Evolutionary conservation across 2,329 filamentous ascomycete genomes (phyloP).

Genomic region (Acarospora socialis): DNA sequence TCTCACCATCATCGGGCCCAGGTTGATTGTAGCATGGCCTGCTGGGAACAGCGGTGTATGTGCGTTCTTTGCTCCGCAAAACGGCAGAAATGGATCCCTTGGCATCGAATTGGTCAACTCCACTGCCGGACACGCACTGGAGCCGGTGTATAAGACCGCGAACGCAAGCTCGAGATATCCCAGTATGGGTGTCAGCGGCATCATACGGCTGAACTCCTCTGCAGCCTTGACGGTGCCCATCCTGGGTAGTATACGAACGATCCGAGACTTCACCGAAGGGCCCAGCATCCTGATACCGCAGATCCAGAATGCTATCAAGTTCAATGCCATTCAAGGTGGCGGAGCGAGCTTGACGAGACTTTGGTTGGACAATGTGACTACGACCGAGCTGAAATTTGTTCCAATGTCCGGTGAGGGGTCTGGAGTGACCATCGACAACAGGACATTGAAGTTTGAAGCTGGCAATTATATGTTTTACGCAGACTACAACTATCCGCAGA

Average conservation of each 20-base stretch:
- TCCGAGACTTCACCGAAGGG: conserved; percentile 49
- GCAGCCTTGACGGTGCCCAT: conserved; percentile 42
- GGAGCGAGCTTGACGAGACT: conserved; percentile 36
- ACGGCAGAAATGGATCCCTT: conserved; percentile 39
- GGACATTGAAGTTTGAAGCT: conserved; percentile 33
- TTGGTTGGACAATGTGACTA: conserved; percentile 50
- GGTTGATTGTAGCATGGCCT: conserved; percentile 50
- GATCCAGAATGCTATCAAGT: conserved; percentile 41
- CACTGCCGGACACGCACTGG: conserved; percentile 31
- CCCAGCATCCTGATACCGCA: conserved; percentile 35
- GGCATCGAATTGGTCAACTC: conserved; percentile 39
- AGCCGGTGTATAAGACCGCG: conserved; percentile 28
- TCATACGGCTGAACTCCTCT: conserved; percentile 43
- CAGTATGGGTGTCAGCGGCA: conserved; percentile 38
- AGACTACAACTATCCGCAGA: conserved; percentile 48
- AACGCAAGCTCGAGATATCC: conserved; percentile 22
- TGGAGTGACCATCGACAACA: conserved; percentile 27
- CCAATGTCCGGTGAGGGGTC: conserved; percentile 19
- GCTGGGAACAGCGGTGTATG: conserved; percentile 49
- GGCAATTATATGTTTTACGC: conserved; percentile 46
- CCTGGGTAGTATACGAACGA: conserved; percentile 47
- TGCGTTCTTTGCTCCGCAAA: conserved; percentile 41
- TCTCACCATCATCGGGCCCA: conserved; percentile 40
- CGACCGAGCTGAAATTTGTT: conserved; percentile 37
- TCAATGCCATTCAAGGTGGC: conserved; percentile 26